Percentiles rank a stretch among this genome's conserved stretches.
These are phyloP conservation scores for Penicillium aurantiogriseum DNA, from an alignment of 2,329 filamentous ascomycete species.

Conservation along the genomic window DNA sequence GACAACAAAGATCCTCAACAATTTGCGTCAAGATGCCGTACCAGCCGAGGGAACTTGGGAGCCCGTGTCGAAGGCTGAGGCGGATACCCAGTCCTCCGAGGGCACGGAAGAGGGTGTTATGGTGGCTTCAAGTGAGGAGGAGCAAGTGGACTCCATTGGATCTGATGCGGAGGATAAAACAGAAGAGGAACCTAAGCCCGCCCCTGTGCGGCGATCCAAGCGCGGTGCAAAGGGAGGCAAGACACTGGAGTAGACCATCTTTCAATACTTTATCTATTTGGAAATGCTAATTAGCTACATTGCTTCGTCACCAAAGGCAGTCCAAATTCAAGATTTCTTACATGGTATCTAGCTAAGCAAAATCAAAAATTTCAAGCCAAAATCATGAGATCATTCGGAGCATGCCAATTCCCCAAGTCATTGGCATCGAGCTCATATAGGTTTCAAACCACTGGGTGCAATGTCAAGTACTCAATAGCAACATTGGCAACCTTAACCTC, in stretches of 20 bases:
- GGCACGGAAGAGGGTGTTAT: constrained; percentile 30
- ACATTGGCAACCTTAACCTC: constrained; percentile 28
- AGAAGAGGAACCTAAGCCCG: constrained; percentile 14
- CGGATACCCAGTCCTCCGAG: constrained; percentile 17
- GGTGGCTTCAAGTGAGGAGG: constrained; percentile 29
- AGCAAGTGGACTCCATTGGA: constrained; percentile 22
- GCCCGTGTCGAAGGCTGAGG: constrained; percentile 22
- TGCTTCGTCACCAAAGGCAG: background rate
- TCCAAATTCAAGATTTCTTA: background rate
- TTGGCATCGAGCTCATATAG: background rate
- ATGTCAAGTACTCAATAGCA: constrained; percentile 17
- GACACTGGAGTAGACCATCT: constrained; percentile 21
- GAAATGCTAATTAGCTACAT: background rate
- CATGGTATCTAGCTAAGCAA: background rate
- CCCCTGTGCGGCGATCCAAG: constrained; percentile 24
- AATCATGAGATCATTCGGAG: background rate
- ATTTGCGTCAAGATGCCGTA: constrained; percentile 48
- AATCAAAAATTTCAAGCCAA: background rate
- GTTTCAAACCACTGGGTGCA: background rate
- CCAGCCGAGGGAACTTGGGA: constrained; percentile 23
- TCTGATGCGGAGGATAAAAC: constrained; percentile 22
- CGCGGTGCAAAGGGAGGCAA: constrained; percentile 27
- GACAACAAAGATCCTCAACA: constrained; percentile 67
- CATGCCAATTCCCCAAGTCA: background rate
- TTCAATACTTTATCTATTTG: background rate